phyloP scores from a whole-genome alignment of 1,284 basidiomycete species.

The Cystobasidium slooffiae region DNA sequence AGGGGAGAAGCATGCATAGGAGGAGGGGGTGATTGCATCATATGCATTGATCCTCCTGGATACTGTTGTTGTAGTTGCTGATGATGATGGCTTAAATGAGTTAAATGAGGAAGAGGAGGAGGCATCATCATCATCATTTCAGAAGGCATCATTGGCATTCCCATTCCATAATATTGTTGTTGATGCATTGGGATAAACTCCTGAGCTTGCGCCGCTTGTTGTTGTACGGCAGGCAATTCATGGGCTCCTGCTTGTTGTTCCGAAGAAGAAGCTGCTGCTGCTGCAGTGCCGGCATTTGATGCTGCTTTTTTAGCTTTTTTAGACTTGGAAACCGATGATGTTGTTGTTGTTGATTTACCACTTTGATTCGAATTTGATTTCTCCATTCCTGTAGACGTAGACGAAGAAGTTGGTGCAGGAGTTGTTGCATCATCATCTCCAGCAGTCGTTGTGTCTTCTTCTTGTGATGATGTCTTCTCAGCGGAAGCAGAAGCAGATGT shows the following conservation, averaged over 20 bases:
- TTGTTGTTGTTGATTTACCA: not conserved
- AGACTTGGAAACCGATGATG: not conserved
- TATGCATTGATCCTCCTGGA: too few species aligned
- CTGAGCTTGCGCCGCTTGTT: not conserved
- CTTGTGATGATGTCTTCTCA: not conserved
- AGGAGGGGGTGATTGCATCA: too few species aligned
- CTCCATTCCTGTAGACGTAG: constrained; percentile 25
- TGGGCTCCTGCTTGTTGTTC: not conserved
- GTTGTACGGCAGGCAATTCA: not conserved
- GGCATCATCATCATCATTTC: constrained; percentile 24
- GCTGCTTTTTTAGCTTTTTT: constrained; percentile 24
- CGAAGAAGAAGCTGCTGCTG: not conserved
- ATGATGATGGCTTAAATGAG: not conserved
- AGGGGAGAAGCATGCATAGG: too few species aligned
- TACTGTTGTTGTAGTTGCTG: not conserved
- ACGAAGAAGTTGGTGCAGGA: constrained; percentile 4
- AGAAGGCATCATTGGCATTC: constrained; percentile 15
- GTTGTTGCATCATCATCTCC: not conserved
- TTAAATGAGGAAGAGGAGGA: too few species aligned
- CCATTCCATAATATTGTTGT: constrained; percentile 1
- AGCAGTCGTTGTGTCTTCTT: not conserved
- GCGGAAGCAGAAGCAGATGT: too few species aligned
- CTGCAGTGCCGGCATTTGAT: not conserved
- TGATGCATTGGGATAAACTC: constrained; percentile 15
- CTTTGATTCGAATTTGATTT: constrained; percentile 12